Evolutionary conservation across 2,329 filamentous ascomycete genomes (phyloP).

Genomic region (Phaeosphaeriaceae sp.): DNA sequence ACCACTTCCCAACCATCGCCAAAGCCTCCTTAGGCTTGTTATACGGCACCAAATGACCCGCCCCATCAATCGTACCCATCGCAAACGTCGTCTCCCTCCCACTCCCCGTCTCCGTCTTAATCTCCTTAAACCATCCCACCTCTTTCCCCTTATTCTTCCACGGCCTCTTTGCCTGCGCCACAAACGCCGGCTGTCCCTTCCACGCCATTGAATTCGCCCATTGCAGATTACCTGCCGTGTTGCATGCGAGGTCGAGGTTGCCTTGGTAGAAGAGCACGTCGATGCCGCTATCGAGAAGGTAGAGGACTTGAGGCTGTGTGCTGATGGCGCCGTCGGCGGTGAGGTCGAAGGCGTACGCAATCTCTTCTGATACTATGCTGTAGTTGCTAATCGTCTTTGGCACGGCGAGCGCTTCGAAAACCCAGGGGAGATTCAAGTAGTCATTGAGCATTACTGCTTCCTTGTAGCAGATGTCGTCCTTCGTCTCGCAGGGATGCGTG

Average conservation of each 20-base stretch:
- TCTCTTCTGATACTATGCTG: conserved; percentile 29
- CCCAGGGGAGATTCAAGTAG: conserved; percentile 44
- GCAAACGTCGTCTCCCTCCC: conserved; percentile 43
- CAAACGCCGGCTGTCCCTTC: conserved; percentile 55
- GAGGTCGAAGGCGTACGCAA: conserved; percentile 36
- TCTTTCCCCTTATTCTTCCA: conserved; percentile 35
- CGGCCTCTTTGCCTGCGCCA: conserved; percentile 35
- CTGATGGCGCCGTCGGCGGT: conserved; percentile 37
- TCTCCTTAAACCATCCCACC: conserved; percentile 46
- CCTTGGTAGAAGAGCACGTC: conserved; percentile 52
- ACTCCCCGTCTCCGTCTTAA: conserved; percentile 35
- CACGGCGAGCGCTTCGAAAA: conserved; percentile 42
- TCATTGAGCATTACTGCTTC: conserved; percentile 35
- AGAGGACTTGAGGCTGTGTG: conserved; percentile 44
- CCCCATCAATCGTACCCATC: conserved; percentile 47
- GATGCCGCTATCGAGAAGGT: conserved; percentile 45
- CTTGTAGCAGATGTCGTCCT: conserved; percentile 49
- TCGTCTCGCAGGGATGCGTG: conserved; percentile 46
- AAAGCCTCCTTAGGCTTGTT: conserved; percentile 42
- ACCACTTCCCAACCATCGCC: conserved; percentile 38
- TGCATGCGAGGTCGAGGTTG: conserved; percentile 51
- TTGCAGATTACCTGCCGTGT: conserved; percentile 49
- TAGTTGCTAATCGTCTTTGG: conserved; percentile 44
- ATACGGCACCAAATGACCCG: conserved; percentile 53
- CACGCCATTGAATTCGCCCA: conserved; percentile 53